Base-by-base conservation (phyloP, 768 basidiomycete species). In the Lyophyllum semitale region DNA sequence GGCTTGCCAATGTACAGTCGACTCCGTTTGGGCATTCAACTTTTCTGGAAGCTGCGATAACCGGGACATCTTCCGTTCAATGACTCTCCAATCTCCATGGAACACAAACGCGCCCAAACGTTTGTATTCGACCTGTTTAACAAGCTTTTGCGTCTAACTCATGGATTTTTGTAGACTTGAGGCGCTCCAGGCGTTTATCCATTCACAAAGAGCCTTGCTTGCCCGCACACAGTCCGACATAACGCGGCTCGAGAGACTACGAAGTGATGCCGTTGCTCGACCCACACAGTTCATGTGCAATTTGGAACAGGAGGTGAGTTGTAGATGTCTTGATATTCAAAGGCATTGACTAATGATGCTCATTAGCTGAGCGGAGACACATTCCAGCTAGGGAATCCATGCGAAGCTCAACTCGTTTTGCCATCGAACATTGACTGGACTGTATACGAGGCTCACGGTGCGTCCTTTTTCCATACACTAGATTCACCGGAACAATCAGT, bases 171-270 rank as follows among this genome's bases (percentile, higher is more conserved):
- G 32, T 51, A 87, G 84, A 63, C 69, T 84, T 61, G 78, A 87
- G 68, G 86, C 85, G 75, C 85, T 91, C 61, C 79, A 83, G 62
- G 72, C 72, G 45, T 91, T 85, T 70, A 79, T 91, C 58, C 75
- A 80, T 52, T 73, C 80, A 38, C 89, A 91, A 70, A 81, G 71
- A 66, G 66, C 73, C 18, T 61, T 89, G 30, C 80, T 91, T 37
- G 75, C 77, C 46, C 79, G 80, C 29, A 86, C 87, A 26, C 79
- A 82, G 58, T 70, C 77, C 60, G 88, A 91, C 71, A 81, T 91
- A 65, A 79, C 78, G 48, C 71, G 76, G 20, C 75, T 92, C 20
- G 74, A 75, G 44, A 65, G 65, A 37, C 72, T 87, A 29, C 79
- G 73, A 56, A 68, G 61, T 15, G 68, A 79, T 38, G 72, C 76